Evolutionary conservation across 192 early-diverging fungal species (phyloP), one percentile per base, ranked within the genome.

Genomic region (Kickxella alabastrina): DNA sequence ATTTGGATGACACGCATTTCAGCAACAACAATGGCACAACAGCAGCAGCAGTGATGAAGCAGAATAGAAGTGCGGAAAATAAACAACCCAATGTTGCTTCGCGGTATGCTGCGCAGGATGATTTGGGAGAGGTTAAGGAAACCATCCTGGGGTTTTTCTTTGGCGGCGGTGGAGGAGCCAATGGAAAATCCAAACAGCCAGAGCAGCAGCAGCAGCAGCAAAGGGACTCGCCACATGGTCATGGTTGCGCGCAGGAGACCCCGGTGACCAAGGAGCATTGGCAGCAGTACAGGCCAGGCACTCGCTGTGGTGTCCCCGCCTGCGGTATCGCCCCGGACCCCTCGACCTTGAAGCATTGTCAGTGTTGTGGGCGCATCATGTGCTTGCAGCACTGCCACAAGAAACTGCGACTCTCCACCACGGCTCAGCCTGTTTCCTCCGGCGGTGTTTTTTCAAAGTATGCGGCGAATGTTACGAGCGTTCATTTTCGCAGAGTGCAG

Each of bases 351-450:
- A n/a, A n/a, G n/a, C n/a, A 67, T 43, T 55, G 59, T 42, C 54
- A 43, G 45, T 80, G 82, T 27, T 88, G 86, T 45, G 86, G 86
- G 0, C 62, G 79, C 24, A 28, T 86, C 17, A 82, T 81, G 63
- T 88, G 86, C 44, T 75, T 74, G 14, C 51, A 60, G 19, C 86
- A 88, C 47, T 80, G 78, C 23, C 75, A 61, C 1, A 78, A 75
- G 40, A 58, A 73, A 24, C 68, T 87, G 56, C 80, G 81, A 40
- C 65, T 89, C 26, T 72, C 80, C 49, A 61, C 62, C 1, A 67
- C 79, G 28, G 87, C 85, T 15, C 85, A 89, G 65, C 79, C 82
- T n/a, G n/a, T n/a, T 35, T 56, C 83, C 7, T 41, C 59, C 10
- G 46, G 73, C 49, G 87, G 87, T 18, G 58, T 64, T 2, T 69